A percentile compares a stretch with the other conserved stretches of the same genome.
phyloP scores from a whole-genome alignment of 2,329 filamentous ascomycete genomes.

The Tolypocladium capitatum region DNA sequence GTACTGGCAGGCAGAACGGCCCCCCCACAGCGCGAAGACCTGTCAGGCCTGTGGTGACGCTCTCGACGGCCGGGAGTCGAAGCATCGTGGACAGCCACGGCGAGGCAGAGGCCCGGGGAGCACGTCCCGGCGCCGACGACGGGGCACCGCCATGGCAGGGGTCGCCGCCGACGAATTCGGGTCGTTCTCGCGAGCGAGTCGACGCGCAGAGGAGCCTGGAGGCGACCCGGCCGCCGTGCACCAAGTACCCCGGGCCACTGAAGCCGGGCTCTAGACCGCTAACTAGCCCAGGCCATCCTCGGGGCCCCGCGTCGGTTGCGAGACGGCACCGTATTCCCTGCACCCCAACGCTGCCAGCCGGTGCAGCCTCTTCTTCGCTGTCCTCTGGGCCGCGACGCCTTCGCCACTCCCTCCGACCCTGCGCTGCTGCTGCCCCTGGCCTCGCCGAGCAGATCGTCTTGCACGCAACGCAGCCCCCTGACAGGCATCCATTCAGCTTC shows the following conservation, averaged over 20 bases:
- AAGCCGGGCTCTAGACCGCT: neutral
- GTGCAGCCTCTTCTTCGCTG: too few species aligned
- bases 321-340: too few species aligned
- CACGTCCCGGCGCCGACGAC: neutral
- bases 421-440: neutral
- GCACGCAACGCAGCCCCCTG: neutral
- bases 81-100: neutral
- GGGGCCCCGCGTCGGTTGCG: neutral
- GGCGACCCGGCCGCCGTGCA: neutral
- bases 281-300: neutral
- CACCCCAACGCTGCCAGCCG: too few species aligned
- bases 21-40: neutral
- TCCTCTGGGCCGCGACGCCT: neutral
- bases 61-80: constrained; percentile 1
- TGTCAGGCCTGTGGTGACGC: constrained; percentile 2
- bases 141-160: neutral
- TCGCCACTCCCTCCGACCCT: neutral
- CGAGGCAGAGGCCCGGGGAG: neutral
- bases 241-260: too few species aligned
- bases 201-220: neutral
- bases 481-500: neutral
- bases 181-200: neutral
- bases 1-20: neutral
- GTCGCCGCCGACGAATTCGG: neutral
- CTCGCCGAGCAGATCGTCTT: too few species aligned